Conservation (phyloP, 192 early-diverging fungal species). For the Podochytrium sp. region DNA sequence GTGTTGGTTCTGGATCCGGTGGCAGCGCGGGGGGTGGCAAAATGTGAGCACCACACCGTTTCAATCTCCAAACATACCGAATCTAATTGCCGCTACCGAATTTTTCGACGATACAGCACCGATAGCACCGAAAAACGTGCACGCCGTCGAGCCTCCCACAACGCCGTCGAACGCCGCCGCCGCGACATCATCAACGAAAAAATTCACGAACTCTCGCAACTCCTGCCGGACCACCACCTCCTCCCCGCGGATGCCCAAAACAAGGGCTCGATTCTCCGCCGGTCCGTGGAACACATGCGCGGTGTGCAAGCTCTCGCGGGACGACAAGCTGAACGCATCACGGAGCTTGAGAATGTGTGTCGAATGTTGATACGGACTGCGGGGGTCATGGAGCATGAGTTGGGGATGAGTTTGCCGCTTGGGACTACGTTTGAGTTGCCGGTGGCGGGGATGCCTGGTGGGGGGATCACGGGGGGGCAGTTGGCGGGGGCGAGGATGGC, state of each 20-base stretch:
- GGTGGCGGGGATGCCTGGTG: slow-evolving; percentile 26
- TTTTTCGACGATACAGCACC: slow-evolving; percentile 2
- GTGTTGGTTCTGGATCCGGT: too few species aligned
- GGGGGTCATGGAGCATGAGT: slow-evolving; percentile 50
- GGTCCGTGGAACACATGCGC: slow-evolving; percentile 92
- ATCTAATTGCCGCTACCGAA: too few species aligned
- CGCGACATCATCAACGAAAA: slow-evolving; percentile 99
- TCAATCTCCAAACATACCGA: too few species aligned
- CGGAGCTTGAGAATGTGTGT: slow-evolving; percentile 73
- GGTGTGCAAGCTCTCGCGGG: slow-evolving; percentile 73
- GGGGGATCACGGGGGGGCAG: slow-evolving; percentile 25
- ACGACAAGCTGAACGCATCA: slow-evolving; percentile 65
- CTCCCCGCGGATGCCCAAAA: slow-evolving; percentile 66
- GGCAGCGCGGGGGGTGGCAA: neutral
- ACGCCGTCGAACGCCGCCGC: slow-evolving; percentile 94
- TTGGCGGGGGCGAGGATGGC: slow-evolving; percentile 28
- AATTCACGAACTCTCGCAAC: slow-evolving; percentile 84
- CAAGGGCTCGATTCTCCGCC: slow-evolving; percentile 92
- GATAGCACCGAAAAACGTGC: slow-evolving; percentile 76
- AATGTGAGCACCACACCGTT: neutral
- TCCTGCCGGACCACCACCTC: slow-evolving; percentile 75
- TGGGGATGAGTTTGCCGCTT: slow-evolving; percentile 51
- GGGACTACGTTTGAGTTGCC: slow-evolving; percentile 55
- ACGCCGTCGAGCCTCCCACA: slow-evolving; percentile 93
- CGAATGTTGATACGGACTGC: slow-evolving; percentile 41